phyloP scores from a whole-genome alignment of 2,329 filamentous ascomycete species.

The Exophiala dermatitidis region DNA sequence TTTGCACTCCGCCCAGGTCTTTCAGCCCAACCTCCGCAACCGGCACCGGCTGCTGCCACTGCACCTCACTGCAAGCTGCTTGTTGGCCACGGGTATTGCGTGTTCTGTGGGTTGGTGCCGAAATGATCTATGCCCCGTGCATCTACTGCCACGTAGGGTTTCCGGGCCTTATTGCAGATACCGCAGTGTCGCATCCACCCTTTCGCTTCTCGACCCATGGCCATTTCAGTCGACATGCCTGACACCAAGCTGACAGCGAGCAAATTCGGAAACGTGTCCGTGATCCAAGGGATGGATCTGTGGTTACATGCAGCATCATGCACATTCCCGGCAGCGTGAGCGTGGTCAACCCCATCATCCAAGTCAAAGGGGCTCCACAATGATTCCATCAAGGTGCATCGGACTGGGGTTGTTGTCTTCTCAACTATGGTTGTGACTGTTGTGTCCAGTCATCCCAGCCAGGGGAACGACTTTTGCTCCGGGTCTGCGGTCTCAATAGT shows the following conservation, averaged over 20 bases:
- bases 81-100: too few relatives aligned
- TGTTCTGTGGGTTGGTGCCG: too few relatives aligned
- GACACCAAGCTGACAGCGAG: slow-evolving; percentile 6
- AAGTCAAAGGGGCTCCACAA: not conserved
- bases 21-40: too few relatives aligned
- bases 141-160: not conserved
- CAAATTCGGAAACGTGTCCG: not conserved
- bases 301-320: slow-evolving; percentile 1
- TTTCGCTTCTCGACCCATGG: not conserved
- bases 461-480: too few relatives aligned
- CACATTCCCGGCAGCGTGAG: not conserved
- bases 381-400: too few relatives aligned
- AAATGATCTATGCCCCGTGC: not conserved
- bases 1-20: too few relatives aligned
- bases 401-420: not conserved
- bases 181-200: not conserved
- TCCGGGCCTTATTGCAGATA: not conserved
- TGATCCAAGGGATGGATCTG: slow-evolving; percentile 1
- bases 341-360: not conserved
- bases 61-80: too few relatives aligned
- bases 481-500: too few relatives aligned
- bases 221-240: not conserved
- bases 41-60: too few relatives aligned
- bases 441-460: too few relatives aligned
- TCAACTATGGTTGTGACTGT: not conserved